A percentile compares a stretch with the other conserved stretches of the same genome.
Conservation (phyloP, 371 early-diverging fungal genomes). For the Mucor lusitanicus region DNA sequence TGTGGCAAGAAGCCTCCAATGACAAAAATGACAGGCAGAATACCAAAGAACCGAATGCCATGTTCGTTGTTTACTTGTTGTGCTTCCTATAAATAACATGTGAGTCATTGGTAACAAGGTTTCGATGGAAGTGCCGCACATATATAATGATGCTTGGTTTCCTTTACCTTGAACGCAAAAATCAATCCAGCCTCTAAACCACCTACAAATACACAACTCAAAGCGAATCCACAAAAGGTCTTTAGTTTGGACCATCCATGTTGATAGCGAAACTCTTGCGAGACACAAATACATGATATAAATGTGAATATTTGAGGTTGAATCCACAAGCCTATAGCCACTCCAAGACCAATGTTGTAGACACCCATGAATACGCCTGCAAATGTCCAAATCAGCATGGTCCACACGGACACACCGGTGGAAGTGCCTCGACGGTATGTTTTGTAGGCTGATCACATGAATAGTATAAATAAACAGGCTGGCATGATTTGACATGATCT, state of each 20-base stretch:
- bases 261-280: slow-evolving; percentile 52
- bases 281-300: slow-evolving; percentile 39
- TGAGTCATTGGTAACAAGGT: not conserved
- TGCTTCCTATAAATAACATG: slow-evolving; percentile 17
- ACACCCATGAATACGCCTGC: slow-evolving; percentile 46
- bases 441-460: slow-evolving; percentile 29
- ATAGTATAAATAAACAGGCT: not conserved
- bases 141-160: not conserved
- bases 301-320: slow-evolving; percentile 58
- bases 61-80: slow-evolving; percentile 18
- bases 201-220: slow-evolving; percentile 13
- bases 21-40: slow-evolving; percentile 48
- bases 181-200: slow-evolving; percentile 29
- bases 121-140: not conserved
- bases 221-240: slow-evolving; percentile 4
- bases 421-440: slow-evolving; percentile 39
- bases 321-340: slow-evolving; percentile 54
- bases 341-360: slow-evolving; percentile 49
- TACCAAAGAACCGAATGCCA: slow-evolving; percentile 41
- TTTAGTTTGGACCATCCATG: slow-evolving; percentile 19
- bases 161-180: slow-evolving; percentile 29
- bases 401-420: slow-evolving; percentile 48
- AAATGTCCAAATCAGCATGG: slow-evolving; percentile 55
- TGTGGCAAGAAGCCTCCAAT: slow-evolving; percentile 55
- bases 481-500: not conserved